Percentiles rank a stretch among this genome's conserved stretches.
phyloP scores from a whole-genome alignment of 768 basidiomycete species.

The Podaxis sp. region DNA sequence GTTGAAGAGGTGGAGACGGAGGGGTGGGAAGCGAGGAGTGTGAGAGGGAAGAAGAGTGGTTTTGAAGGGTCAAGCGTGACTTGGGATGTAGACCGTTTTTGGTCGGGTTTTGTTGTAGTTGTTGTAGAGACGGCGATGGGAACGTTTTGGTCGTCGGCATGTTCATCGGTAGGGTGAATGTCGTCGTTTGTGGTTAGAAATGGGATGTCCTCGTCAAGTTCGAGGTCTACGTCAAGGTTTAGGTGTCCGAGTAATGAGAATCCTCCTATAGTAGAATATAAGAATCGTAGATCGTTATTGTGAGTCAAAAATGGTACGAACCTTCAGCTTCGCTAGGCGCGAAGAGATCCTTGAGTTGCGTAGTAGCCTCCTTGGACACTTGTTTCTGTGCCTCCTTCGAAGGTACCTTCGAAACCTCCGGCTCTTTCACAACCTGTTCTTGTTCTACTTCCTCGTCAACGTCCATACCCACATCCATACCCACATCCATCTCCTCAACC shows the following conservation, averaged over 20 bases:
- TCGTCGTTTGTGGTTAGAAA: conserved; percentile 20
- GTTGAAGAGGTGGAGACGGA: neutral
- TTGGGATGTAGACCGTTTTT: conserved; percentile 10
- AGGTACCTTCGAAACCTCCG: conserved; percentile 16
- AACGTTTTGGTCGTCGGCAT: conserved; percentile 11
- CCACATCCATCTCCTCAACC: conserved; percentile 15
- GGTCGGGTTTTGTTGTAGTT: conserved; percentile 20
- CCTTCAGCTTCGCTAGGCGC: conserved; percentile 68
- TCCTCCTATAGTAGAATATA: conserved; percentile 39
- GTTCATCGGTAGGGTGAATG: neutral
- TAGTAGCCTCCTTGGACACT: conserved; percentile 10
- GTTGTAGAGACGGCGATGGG: conserved; percentile 13
- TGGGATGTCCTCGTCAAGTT: conserved; percentile 59
- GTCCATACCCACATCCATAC: no score
- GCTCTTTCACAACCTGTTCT: neutral
- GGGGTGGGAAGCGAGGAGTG: conserved; percentile 7
- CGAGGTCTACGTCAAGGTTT: conserved; percentile 71
- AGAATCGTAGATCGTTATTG: neutral
- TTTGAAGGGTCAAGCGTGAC: conserved; percentile 50
- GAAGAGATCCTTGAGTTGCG: conserved; percentile 71
- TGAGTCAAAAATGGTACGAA: conserved; percentile 26
- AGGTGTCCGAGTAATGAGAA: conserved; percentile 80
- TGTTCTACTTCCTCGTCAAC: neutral
- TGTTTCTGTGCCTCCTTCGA: conserved; percentile 13
- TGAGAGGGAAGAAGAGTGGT: conserved; percentile 64